Evolutionary conservation across 768 basidiomycete genomes (phyloP).

Genomic region (Inosperma sp.): DNA sequence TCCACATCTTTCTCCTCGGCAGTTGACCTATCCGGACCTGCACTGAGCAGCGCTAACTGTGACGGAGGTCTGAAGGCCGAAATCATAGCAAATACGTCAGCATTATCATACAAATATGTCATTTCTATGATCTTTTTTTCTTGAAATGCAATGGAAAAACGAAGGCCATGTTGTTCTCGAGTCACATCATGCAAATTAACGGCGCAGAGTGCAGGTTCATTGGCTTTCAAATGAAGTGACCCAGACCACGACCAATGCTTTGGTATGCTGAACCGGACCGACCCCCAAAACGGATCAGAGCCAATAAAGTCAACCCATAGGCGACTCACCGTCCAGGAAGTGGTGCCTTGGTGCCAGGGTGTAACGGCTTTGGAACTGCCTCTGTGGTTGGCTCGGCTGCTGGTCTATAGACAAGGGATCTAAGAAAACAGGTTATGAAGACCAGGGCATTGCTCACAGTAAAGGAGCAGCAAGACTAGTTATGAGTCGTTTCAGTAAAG

Average conservation of each 20-base stretch:
- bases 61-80: slow-evolving; percentile 45
- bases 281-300: neutral
- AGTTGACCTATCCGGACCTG: too few species aligned
- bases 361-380: slow-evolving; percentile 22
- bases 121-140: slow-evolving; percentile 40
- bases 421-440: neutral
- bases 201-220: slow-evolving; percentile 41
- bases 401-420: slow-evolving; percentile 16
- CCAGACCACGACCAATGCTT: slow-evolving; percentile 69
- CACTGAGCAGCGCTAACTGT: slow-evolving; percentile 50
- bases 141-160: slow-evolving; percentile 46
- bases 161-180: slow-evolving; percentile 39
- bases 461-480: slow-evolving; percentile 34
- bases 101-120: slow-evolving; percentile 43
- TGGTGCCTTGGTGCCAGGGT: slow-evolving; percentile 10
- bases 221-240: slow-evolving; percentile 41
- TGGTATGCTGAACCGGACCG: slow-evolving; percentile 48
- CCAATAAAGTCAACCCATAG: slow-evolving; percentile 4
- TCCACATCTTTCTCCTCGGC: slow-evolving; percentile 36
- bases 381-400: slow-evolving; percentile 21
- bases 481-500: neutral
- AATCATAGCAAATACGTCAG: slow-evolving; percentile 45
- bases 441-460: slow-evolving; percentile 21
- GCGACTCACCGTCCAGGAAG: slow-evolving; percentile 20
- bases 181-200: slow-evolving; percentile 44